These are phyloP conservation scores for Colletotrichum melonis DNA, from an alignment of 2,329 filamentous ascomycete genomes.

Conservation along the genomic window DNA sequence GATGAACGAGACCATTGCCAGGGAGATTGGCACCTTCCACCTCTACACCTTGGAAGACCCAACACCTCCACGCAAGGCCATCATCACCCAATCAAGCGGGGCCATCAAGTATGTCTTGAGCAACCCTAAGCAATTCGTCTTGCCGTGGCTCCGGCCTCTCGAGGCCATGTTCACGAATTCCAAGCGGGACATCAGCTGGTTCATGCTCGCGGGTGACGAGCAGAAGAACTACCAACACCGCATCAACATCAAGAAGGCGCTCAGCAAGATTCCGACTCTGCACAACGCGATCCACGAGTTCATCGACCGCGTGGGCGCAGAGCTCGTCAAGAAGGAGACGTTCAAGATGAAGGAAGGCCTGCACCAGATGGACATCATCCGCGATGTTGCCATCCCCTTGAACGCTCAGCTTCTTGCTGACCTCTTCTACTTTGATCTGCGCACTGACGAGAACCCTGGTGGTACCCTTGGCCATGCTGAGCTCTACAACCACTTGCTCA, in stretches of 20 bases:
- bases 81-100: slow-evolving; percentile 41
- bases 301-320: slow-evolving; percentile 45
- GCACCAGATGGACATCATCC: slow-evolving; percentile 54
- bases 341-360: slow-evolving; percentile 50
- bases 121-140: slow-evolving; percentile 45
- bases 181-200: slow-evolving; percentile 51
- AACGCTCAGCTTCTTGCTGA: slow-evolving; percentile 67
- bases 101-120: slow-evolving; percentile 47
- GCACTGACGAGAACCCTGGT: slow-evolving; percentile 62
- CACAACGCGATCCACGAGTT: slow-evolving; percentile 45
- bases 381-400: slow-evolving; percentile 69
- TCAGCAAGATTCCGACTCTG: slow-evolving; percentile 48
- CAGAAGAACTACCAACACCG: slow-evolving; percentile 44
- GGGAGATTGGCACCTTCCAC: slow-evolving; percentile 49
- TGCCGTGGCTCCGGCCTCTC: slow-evolving; percentile 46
- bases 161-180: slow-evolving; percentile 44
- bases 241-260: slow-evolving; percentile 42
- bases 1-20: slow-evolving; percentile 51
- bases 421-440: slow-evolving; percentile 69
- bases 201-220: slow-evolving; percentile 52
- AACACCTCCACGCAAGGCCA: slow-evolving; percentile 45
- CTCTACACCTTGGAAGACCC: slow-evolving; percentile 49
- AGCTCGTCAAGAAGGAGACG: slow-evolving; percentile 54
- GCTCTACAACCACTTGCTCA: slow-evolving; percentile 54
- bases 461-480: slow-evolving; percentile 55